Evolutionary conservation across 257 asterid species (phyloP), one percentile per base, ranked within the genome.

Genomic region (Ligustrum vulgare): DNA sequence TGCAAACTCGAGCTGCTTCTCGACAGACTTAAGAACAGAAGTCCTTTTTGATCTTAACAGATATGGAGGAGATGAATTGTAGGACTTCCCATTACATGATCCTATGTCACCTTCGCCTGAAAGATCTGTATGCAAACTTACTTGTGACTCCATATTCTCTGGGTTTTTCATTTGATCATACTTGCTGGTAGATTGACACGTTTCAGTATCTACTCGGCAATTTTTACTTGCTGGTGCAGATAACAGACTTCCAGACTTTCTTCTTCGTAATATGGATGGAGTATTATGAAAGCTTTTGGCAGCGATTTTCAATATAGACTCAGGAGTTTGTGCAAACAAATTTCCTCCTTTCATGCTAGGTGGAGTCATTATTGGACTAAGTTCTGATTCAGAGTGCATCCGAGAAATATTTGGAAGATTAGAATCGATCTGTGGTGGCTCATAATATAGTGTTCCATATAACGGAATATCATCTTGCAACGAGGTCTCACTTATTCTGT

Each of bases 1-100:
- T 60, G 89, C 71, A 75, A 95, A 95, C 73, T 90, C 90, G 54
- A 95, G 99, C 89, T 93, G 94, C 91, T 93, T 93, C 90, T 93
- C 99, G 35, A 95, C 87, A 33, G 97, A 91, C 80, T 89, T 91
- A 65, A 82, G 71, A 69, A 82, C 87, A n/a, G 88, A 86, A 68
- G 92, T 89, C 70, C 98, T 81, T 81, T 88, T 89, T 60, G 85
- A 86, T 74, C 87, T 88, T 75, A 91, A 78, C 80, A 97, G 91
- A 80, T 89, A 93, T 23, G 96, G 96, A 78, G 99, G 99, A 67
- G 99, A 95, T 60, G 86, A 89, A 81, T 91, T 93, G 73, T 80
- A 85, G 32, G 94, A 80, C 70, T 79, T 82, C 69, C 76, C 75
- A 71, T 81, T 75, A 75, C 86, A 84, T 70, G 74, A 75, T 63